Evolutionary conservation across 257 asterid species (phyloP).

Genomic region (Nicotiana otophora): DNA sequence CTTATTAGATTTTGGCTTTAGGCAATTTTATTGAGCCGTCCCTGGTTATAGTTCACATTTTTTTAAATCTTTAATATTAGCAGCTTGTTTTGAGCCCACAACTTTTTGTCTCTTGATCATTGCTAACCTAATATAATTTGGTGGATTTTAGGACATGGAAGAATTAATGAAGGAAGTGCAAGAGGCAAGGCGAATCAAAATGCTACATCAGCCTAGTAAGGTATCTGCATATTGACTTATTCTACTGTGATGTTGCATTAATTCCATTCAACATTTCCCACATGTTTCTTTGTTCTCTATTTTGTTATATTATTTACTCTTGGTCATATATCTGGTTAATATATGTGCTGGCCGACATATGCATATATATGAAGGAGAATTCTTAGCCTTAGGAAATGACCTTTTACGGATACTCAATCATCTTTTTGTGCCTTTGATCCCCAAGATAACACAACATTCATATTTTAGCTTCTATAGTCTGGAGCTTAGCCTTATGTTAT

Average conservation of each 20-base stretch:
- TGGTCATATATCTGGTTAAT: neutral
- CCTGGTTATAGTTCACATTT: too few relatives aligned
- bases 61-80: neutral
- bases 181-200: constrained; percentile 90
- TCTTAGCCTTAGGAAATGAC: neutral
- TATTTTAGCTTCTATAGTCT: neutral
- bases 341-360: neutral
- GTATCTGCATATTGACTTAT: constrained; percentile 29
- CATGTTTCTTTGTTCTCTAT: neutral
- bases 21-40: too few relatives aligned
- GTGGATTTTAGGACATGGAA: constrained; percentile 56
- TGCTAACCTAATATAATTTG: neutral
- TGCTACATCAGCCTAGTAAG: constrained; percentile 96
- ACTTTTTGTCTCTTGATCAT: neutral
- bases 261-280: neutral
- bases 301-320: neutral
- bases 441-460: neutral
- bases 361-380: neutral
- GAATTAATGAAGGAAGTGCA: constrained; percentile 94
- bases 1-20: too few relatives aligned
- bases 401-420: neutral
- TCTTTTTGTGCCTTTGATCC: neutral
- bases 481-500: neutral
- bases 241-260: neutral
- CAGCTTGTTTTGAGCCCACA: neutral